Evolutionary conservation across 202 grass and related monocot genomes (phyloP).

Genomic region (Hordeum pubiflorum): DNA sequence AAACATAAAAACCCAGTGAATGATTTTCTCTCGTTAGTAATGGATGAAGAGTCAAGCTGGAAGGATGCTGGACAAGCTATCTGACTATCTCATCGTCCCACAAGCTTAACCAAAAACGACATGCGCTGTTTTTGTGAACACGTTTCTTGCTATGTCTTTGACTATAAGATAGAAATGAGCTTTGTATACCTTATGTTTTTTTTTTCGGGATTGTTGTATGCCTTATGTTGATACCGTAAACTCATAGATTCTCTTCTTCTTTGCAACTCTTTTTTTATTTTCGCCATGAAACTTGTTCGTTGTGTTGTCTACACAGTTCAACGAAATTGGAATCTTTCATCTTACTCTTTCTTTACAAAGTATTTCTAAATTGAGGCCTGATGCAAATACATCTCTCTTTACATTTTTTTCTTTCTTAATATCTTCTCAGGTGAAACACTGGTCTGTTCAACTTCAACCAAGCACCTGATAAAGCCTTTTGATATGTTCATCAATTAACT

Average conservation of each 20-base stretch:
- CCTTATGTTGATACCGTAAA: too few species aligned
- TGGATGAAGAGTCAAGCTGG: too few species aligned
- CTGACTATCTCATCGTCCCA: neutral
- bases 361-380: neutral
- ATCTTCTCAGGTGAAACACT: conserved; percentile 11
- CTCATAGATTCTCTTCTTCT: too few species aligned
- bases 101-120: neutral
- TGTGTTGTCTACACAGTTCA: neutral
- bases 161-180: neutral
- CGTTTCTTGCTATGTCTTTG: neutral
- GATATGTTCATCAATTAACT: neutral
- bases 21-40: too few species aligned
- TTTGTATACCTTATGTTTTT: too few species aligned
- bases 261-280: too few species aligned
- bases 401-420: conserved; percentile 2
- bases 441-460: conserved; percentile 1
- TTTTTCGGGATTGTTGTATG: too few species aligned
- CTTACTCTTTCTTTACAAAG: neutral
- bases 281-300: too few species aligned
- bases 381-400: conserved; percentile 15
- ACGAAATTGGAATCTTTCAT: neutral
- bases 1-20: too few species aligned
- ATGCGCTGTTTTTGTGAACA: neutral
- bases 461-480: neutral
- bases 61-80: neutral